Evolutionary conservation across 306 rosid species (phyloP).

Genomic region (Gleditsia sinensis): DNA sequence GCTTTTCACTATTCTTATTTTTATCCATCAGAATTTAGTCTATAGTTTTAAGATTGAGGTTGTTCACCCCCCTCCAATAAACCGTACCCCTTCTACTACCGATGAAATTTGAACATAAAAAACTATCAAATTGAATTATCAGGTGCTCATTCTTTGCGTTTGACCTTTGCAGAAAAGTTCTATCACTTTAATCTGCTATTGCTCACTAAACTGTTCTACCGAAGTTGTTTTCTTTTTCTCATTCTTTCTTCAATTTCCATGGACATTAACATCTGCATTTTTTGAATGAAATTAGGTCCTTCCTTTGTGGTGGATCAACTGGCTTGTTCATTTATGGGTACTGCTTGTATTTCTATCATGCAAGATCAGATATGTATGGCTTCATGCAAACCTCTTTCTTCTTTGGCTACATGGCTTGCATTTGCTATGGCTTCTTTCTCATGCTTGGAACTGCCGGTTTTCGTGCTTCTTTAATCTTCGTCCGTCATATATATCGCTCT

Average conservation of each 20-base stretch:
- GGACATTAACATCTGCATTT: neutral
- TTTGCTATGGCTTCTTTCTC: conserved; percentile 41
- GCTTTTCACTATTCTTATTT: neutral
- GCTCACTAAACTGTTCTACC: neutral
- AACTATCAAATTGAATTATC: neutral
- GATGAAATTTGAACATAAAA: neutral
- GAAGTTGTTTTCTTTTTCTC: neutral
- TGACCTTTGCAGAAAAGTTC: neutral
- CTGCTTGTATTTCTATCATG: conserved; percentile 41
- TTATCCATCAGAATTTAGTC: neutral
- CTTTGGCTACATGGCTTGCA: conserved; percentile 45
- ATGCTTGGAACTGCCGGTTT: conserved; percentile 38
- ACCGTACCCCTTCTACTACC: neutral
- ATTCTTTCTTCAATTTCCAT: neutral
- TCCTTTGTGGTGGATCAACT: conserved; percentile 42
- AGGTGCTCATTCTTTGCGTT: neutral
- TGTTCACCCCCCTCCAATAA: neutral
- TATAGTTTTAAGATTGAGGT: neutral
- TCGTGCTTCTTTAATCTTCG: conserved; percentile 35
- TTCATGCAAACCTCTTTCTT: conserved; percentile 47
- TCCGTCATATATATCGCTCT: conserved; percentile 38
- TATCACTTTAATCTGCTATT: neutral
- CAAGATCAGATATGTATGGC: conserved; percentile 43
- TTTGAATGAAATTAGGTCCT: conserved; percentile 35
- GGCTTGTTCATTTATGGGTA: conserved; percentile 42